These are phyloP conservation scores for Mrakia hoshinonis DNA, from an alignment of 768 basidiomycete species.

Conservation along the genomic window DNA sequence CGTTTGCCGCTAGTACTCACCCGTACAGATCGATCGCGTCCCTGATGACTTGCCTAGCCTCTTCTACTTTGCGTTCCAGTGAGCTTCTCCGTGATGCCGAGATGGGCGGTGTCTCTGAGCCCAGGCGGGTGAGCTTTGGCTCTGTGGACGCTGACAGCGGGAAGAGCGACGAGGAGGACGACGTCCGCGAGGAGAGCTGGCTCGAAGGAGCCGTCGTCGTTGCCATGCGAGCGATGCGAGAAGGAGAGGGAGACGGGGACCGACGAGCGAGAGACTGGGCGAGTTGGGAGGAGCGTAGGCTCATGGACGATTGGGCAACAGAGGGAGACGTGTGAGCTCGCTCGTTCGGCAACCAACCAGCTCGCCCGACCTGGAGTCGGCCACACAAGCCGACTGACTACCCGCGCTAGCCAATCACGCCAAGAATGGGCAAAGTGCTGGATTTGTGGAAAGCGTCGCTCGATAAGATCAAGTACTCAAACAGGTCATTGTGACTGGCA, in stretches of 20 bases:
- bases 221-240: background rate
- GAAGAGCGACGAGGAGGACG: constrained; percentile 2
- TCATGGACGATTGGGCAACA: background rate
- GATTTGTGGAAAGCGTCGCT: too few relatives aligned
- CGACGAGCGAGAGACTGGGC: background rate
- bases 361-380: too few relatives aligned
- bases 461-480: too few relatives aligned
- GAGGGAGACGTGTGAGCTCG: too few relatives aligned
- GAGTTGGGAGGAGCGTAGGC: background rate
- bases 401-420: too few relatives aligned
- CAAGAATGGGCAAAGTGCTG: too few relatives aligned
- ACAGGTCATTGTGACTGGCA: too few relatives aligned
- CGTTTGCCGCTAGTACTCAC: constrained; percentile 49
- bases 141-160: background rate
- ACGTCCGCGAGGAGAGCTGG: background rate
- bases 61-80: constrained; percentile 47
- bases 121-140: background rate
- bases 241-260: background rate
- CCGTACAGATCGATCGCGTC: constrained; percentile 65
- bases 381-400: too few relatives aligned
- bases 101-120: constrained; percentile 16
- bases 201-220: background rate
- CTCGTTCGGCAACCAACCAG: too few relatives aligned
- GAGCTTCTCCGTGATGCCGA: background rate
- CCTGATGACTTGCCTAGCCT: constrained; percentile 76